Base-by-base conservation (phyloP, 768 basidiomycete genomes). In the Exsudoporus frostii region DNA sequence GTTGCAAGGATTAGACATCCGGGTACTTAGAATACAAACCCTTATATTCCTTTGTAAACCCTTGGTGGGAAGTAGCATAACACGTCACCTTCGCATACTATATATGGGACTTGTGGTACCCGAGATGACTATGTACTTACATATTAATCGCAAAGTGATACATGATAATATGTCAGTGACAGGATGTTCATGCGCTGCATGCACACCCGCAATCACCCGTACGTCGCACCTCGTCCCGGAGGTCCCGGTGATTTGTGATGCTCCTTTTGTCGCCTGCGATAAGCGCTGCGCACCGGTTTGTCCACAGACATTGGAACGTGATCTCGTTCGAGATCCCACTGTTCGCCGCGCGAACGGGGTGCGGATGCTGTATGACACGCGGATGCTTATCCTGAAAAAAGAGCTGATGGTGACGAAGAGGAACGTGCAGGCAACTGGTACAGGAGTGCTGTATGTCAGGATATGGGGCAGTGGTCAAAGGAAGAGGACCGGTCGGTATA, bases 121-220 rank as follows among this genome's bases (percentile, higher is more conserved):
- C n/a, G n/a, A n/a, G n/a, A n/a, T n/a, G n/a, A n/a, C n/a, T n/a
- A n/a, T n/a, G n/a, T n/a, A n/a, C n/a, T n/a, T n/a, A n/a, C n/a
- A n/a, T n/a, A n/a, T 60, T 69, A 43, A 68, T 48, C 53, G 42
- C 67, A 6, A 69, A 17, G 14, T 68, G 66, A 33, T 50, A 57
- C 0, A 63, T 27, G 13, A 69, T 39, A 10, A 68, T 63, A 27
- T 68, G 66, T 1, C 66, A 51, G n/a, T n/a, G n/a, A n/a, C 4
- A 67, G 54, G 11, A 69, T 45, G 13, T 65, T 68, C 20, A 65
- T 41, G 24, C 65, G 60, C 43, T 69, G 66, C 54, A 68, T 59
- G 5, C 7, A 46, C 45, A 25, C 66, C 69, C 0, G 1, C 34
- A 32, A 55, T 42, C 37, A 1, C 29, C n/a, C 44, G 20, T 11